Evolutionary conservation across 441 rosid species (phyloP).

Genomic region (Adansonia rubrostipa): DNA sequence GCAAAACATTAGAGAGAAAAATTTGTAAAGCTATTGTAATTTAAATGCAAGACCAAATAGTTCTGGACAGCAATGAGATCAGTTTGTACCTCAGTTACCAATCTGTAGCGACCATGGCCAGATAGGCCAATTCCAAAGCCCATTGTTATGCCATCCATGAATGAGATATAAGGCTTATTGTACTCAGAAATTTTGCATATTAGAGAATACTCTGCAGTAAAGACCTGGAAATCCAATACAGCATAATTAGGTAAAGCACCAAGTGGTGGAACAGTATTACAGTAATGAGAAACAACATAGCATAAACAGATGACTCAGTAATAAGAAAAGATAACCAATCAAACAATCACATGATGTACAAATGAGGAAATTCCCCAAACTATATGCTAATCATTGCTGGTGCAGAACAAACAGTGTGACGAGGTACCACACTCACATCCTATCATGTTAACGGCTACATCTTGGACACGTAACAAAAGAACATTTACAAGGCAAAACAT

Average conservation of each 20-base stretch:
- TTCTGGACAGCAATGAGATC: constrained; percentile 19
- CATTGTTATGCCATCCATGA: constrained; percentile 97
- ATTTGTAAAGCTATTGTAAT: not conserved
- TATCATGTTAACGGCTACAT: not conserved
- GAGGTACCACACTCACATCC: not conserved
- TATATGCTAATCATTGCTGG: not conserved
- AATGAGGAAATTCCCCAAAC: not conserved
- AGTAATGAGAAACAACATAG: not conserved
- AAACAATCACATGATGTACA: not conserved
- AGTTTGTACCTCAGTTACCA: constrained; percentile 79
- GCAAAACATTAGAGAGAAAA: constrained; percentile 14
- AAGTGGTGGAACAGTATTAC: constrained; percentile 7
- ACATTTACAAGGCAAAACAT: not conserved
- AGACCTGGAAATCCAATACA: constrained; percentile 55
- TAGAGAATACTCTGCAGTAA: constrained; percentile 82
- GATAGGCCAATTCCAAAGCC: constrained; percentile 94
- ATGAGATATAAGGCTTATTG: constrained; percentile 74
- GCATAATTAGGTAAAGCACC: constrained; percentile 20
- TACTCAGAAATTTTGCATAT: constrained; percentile 87
- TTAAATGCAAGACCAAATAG: constrained; percentile 6
- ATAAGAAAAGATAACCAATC: constrained; percentile 1
- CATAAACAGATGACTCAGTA: not conserved
- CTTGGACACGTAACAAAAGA: not conserved
- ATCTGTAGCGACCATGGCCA: constrained; percentile 86
- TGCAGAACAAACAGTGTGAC: not conserved